Conservation (phyloP, 139 green algal species). For the Picochlorum sp. region DNA sequence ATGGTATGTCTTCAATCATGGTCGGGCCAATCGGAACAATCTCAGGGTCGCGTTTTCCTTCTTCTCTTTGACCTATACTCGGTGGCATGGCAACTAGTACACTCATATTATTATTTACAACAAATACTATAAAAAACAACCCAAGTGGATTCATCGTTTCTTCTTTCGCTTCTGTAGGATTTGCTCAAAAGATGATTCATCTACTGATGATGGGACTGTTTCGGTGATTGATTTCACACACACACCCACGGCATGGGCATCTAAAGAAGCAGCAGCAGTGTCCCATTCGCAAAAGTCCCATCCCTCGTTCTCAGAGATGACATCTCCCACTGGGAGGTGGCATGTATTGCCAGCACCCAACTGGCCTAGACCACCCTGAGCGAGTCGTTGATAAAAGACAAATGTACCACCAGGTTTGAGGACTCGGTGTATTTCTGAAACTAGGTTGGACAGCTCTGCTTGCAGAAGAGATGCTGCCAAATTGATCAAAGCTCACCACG, state of each 20-base stretch:
- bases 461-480: not conserved
- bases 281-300: conserved; percentile 46
- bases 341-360: no score
- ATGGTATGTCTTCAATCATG: not conserved
- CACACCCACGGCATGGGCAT: conserved; percentile 49
- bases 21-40: no score
- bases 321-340: conserved; percentile 3
- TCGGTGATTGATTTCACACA: conserved; percentile 32
- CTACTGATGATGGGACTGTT: conserved; percentile 16
- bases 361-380: no score
- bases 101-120: no score
- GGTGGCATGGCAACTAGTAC: no score
- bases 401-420: conserved; percentile 46
- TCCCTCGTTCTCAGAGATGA: not conserved
- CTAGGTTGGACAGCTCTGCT: conserved; percentile 13
- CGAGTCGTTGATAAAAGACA: conserved; percentile 39
- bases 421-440: conserved; percentile 31
- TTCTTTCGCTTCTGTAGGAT: conserved; percentile 14
- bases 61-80: no score
- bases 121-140: no score
- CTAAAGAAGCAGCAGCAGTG: conserved; percentile 25
- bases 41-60: no score
- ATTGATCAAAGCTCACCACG: conserved; percentile 27
- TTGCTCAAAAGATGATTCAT: conserved; percentile 22
- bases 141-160: not conserved